phyloP scores from a whole-genome alignment of 495 filamentous ascomycete species.

The Penicillium robsamsonii region DNA sequence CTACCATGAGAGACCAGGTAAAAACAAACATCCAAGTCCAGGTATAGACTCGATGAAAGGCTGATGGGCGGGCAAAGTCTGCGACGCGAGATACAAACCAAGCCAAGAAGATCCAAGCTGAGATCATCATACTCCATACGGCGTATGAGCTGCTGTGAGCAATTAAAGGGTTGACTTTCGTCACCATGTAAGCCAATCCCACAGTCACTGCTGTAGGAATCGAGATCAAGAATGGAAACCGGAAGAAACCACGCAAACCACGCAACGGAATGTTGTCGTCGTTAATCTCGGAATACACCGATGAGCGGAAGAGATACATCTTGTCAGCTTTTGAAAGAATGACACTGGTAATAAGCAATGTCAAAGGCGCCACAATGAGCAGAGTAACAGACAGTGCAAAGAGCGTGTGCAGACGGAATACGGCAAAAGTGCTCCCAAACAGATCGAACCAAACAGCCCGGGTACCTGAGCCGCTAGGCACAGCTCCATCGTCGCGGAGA shows the following conservation, averaged over 20 bases:
- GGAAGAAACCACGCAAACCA: slow-evolving; percentile 78
- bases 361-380: slow-evolving; percentile 71
- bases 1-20: slow-evolving; percentile 69
- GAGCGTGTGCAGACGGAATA: slow-evolving; percentile 74
- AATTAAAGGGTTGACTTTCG: slow-evolving; percentile 82
- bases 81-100: slow-evolving; percentile 85
- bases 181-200: slow-evolving; percentile 72
- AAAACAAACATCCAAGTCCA: slow-evolving; percentile 79
- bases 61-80: slow-evolving; percentile 79
- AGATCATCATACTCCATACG: slow-evolving; percentile 83
- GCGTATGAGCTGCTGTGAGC: slow-evolving; percentile 82
- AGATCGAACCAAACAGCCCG: slow-evolving; percentile 92
- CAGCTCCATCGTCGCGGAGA: slow-evolving; percentile 55
- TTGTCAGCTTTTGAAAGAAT: slow-evolving; percentile 64
- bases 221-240: slow-evolving; percentile 74
- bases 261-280: slow-evolving; percentile 62
- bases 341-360: slow-evolving; percentile 66
- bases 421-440: slow-evolving; percentile 75
- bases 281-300: slow-evolving; percentile 54
- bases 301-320: slow-evolving; percentile 76
- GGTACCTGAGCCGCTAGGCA: slow-evolving; percentile 65
- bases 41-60: slow-evolving; percentile 77
- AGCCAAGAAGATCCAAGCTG: slow-evolving; percentile 71
- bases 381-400: slow-evolving; percentile 86
- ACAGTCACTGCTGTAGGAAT: slow-evolving; percentile 67